These are phyloP conservation scores for Hypsizygus ulmarius DNA, from an alignment of 1,284 basidiomycete genomes.

Conservation along the genomic window DNA sequence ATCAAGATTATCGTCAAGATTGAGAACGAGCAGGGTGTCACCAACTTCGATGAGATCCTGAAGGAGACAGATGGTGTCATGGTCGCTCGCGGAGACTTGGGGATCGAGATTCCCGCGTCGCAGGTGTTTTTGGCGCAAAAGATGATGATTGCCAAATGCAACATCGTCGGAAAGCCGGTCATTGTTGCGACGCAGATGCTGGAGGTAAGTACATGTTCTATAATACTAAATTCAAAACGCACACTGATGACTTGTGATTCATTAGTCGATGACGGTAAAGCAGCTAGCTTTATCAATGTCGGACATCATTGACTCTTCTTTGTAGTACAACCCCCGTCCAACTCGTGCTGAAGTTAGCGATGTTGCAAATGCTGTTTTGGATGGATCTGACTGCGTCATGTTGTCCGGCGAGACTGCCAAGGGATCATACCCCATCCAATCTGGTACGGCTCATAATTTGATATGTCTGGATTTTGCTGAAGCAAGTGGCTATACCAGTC, in stretches of 20 bases:
- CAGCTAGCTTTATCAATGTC: not conserved
- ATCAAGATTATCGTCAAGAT: constrained; percentile 99
- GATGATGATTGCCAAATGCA: constrained; percentile 99
- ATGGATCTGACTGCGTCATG: constrained; percentile 98
- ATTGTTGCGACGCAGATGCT: constrained; percentile 99
- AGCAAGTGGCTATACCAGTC: constrained; percentile 44
- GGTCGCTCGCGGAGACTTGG: constrained; percentile 97
- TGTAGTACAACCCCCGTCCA: constrained; percentile 90
- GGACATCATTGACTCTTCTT: constrained; percentile 18
- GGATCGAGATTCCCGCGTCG: constrained; percentile 96
- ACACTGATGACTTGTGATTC: constrained; percentile 15
- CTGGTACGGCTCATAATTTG: constrained; percentile 53
- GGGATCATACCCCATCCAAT: constrained; percentile 90
- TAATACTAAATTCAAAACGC: not conserved
- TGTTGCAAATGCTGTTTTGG: constrained; percentile 96
- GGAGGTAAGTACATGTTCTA: constrained; percentile 58
- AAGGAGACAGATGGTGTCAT: constrained; percentile 94
- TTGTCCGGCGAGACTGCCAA: constrained; percentile 97
- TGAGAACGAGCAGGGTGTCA: constrained; percentile 96
- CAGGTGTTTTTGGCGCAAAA: constrained; percentile 99
- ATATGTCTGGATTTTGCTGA: constrained; percentile 15
- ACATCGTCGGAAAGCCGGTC: constrained; percentile 94
- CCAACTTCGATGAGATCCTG: constrained; percentile 97
- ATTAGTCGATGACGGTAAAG: constrained; percentile 86
- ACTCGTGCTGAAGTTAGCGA: constrained; percentile 97